phyloP scores from a whole-genome alignment of 495 filamentous ascomycete genomes.

The Hamigera avellanea region DNA sequence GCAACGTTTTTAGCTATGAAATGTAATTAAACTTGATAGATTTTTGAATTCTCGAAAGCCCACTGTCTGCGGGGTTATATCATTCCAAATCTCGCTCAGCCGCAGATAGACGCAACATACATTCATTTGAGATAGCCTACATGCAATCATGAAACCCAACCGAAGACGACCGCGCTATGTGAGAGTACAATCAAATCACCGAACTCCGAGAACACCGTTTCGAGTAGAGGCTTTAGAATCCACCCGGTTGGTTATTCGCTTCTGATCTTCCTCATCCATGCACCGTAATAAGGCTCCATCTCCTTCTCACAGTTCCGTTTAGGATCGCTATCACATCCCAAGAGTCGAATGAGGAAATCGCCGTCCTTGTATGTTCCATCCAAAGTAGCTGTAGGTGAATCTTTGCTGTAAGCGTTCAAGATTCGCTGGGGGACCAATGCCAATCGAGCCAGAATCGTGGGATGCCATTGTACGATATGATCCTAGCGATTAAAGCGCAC shows the following conservation, averaged over 20 bases:
- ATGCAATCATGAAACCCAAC: neutral
- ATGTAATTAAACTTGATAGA: no score
- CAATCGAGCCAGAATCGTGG: conserved; percentile 84
- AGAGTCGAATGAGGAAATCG: conserved; percentile 71
- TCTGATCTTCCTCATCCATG: conserved; percentile 30
- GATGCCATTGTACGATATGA: conserved; percentile 95
- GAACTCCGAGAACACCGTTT: no score
- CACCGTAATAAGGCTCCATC: conserved; percentile 41
- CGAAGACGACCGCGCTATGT: conserved; percentile 1
- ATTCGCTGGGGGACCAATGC: conserved; percentile 73
- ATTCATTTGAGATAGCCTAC: no score
- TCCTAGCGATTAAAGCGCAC: conserved; percentile 39
- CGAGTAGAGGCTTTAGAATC: no score
- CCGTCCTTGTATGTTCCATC: conserved; percentile 55
- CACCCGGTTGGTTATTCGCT: conserved; percentile 4
- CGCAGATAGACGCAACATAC: no score
- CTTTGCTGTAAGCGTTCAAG: conserved; percentile 64
- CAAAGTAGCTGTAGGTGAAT: conserved; percentile 26
- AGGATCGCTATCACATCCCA: conserved; percentile 49
- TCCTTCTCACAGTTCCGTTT: conserved; percentile 59
- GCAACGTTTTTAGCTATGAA: no score
- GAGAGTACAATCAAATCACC: no score
- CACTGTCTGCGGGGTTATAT: no score
- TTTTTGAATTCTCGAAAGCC: no score
- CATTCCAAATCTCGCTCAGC: no score